These are phyloP conservation scores for Trichophyton rubrum DNA, from an alignment of 2,329 filamentous ascomycete genomes.

Conservation along the genomic window DNA sequence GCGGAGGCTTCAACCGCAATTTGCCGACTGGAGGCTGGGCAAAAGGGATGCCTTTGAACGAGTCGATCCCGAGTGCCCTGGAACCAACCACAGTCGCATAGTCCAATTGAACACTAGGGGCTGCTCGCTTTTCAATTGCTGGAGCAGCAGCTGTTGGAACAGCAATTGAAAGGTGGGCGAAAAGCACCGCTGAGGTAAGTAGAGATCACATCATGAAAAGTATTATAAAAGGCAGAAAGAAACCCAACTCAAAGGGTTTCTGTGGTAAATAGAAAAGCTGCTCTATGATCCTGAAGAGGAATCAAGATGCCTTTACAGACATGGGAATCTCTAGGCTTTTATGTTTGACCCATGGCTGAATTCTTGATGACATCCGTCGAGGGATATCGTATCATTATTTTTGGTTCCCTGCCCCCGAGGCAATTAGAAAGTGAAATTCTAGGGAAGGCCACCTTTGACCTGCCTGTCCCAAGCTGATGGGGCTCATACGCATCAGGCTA, in stretches of 20 bases:
- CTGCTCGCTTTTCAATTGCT: background rate
- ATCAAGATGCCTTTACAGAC: background rate
- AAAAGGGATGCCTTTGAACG: conserved; percentile 63
- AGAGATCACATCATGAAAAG: background rate
- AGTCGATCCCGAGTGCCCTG: conserved; percentile 43
- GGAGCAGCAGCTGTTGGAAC: background rate
- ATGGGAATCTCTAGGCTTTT: background rate
- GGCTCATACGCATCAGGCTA: background rate
- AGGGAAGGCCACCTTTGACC: background rate
- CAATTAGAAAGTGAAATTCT: background rate
- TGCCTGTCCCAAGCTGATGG: background rate
- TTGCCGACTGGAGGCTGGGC: conserved; percentile 55
- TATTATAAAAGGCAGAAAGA: background rate
- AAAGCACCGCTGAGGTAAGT: background rate
- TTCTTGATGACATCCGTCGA: background rate
- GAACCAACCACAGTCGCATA: conserved; percentile 44
- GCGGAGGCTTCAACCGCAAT: conserved; percentile 57
- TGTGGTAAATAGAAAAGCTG: background rate
- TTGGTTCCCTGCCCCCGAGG: background rate
- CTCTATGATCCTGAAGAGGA: background rate
- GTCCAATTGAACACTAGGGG: conserved; percentile 11
- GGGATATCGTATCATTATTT: no score
- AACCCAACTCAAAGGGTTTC: background rate
- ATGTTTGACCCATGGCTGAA: background rate
- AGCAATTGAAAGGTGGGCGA: background rate